A percentile compares a stretch with the other conserved stretches of the same genome.
phyloP scores from a whole-genome alignment of 148 eudicot species.

The Camellia granthamiana region DNA sequence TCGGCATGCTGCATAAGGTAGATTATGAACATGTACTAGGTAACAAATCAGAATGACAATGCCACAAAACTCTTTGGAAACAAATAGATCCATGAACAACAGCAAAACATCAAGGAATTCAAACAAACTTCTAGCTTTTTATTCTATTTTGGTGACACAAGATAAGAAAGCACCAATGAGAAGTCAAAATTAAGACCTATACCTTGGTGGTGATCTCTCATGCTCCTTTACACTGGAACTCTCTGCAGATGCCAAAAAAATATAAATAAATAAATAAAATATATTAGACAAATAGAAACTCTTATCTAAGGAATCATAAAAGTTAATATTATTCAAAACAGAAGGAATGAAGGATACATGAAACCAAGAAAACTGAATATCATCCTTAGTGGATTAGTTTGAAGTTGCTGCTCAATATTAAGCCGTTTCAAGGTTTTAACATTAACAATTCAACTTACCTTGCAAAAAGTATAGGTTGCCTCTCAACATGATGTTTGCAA shows the following conservation, averaged over 20 bases:
- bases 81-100: not conserved
- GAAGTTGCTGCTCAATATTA: constrained; percentile 2
- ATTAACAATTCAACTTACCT: not conserved
- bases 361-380: not conserved
- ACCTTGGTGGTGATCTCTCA: constrained; percentile 59
- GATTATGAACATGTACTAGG: not conserved
- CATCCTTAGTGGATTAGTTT: not conserved
- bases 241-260: constrained; percentile 31
- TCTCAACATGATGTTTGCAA: not conserved
- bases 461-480: not conserved
- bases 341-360: constrained; percentile 8
- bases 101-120: not conserved
- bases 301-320: not conserved
- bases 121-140: not conserved
- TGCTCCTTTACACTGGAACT: constrained; percentile 37
- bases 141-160: not conserved
- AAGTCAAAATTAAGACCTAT: constrained; percentile 8
- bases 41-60: not conserved
- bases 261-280: not conserved
- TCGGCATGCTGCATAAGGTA: not conserved
- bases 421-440: not conserved
- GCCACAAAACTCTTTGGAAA: not conserved
- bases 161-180: not conserved
- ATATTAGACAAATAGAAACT: not conserved
- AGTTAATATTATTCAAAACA: not conserved